Base-by-base conservation (phyloP, 164 flowering plant species). In the Santalum album region DNA sequence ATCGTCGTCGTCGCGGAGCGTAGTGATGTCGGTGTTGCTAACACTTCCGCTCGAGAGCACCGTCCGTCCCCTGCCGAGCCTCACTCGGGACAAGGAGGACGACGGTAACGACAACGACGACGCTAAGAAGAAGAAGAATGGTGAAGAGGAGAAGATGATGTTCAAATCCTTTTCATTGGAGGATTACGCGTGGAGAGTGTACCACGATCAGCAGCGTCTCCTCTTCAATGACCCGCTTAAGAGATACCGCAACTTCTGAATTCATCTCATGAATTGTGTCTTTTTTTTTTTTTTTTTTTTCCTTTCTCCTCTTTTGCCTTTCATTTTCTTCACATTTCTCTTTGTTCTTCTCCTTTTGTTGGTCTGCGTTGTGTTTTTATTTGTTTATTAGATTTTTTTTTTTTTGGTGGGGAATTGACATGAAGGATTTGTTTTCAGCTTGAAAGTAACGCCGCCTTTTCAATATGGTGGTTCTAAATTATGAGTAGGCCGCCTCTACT, bases 161-260 rank as follows among this genome's bases (percentile, higher is more conserved):
- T 88, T 81, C 57, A 49, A 57, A 16, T 67, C 87, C 6, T 83
- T 88, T 56, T 45, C 65, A 23, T 83, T 88, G 1, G 89, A 88
- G 65, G 94, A 88, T 50, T 88, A 83, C 54, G 87, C 90, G 0
- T 80, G 96, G 90, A 78, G 84, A 69, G 80, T 82, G n/a, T 82
- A 80, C 49, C 80, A 80, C 27, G 82, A 81, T n/a, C n/a, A n/a
- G n/a, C n/a, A n/a, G 44, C 69, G 82, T 12, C 69, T 72, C 24
- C 61, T 29, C n/a, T 47, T 68, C 42, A 81, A 78, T 59, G 89
- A 84, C 52, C 81, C 91, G 0, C 83, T 87, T 20, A 66, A 73
- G 17, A 69, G 81, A 73, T 80, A 78, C 56, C 81, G 83, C 51
- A 43, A 16, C 6, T 38, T 38, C 42, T 38, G 42, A 38, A 14